Evolutionary conservation across 768 basidiomycete genomes (phyloP).

Genomic region (Tricholoma matsutake): DNA sequence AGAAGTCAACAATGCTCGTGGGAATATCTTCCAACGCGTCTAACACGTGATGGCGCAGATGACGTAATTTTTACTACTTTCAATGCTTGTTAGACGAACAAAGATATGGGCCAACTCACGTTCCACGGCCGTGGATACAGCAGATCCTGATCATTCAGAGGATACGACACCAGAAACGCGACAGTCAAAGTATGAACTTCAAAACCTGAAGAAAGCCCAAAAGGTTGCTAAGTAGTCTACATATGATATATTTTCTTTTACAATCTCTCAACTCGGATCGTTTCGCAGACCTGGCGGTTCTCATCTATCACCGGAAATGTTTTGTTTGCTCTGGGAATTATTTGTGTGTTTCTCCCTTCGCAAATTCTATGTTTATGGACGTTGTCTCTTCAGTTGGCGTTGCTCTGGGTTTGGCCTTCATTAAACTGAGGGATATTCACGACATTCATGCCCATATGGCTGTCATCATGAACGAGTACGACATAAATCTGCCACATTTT

Average conservation of each 20-base stretch:
- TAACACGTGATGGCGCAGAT: constrained; percentile 38
- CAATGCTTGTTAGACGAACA: constrained; percentile 11
- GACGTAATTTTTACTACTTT: not conserved
- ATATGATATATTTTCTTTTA: not conserved
- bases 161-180: not conserved
- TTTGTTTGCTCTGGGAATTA: constrained; percentile 71
- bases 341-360: constrained; percentile 34
- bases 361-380: constrained; percentile 1
- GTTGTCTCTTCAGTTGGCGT: constrained; percentile 50
- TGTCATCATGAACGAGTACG: constrained; percentile 67
- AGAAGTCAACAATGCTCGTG: constrained; percentile 34
- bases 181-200: constrained; percentile 14
- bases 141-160: not conserved
- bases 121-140: not conserved
- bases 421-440: constrained; percentile 64
- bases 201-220: constrained; percentile 22
- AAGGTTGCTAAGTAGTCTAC: constrained; percentile 12
- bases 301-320: constrained; percentile 45
- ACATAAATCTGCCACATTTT: constrained; percentile 59
- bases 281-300: constrained; percentile 19
- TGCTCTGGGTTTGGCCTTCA: constrained; percentile 58
- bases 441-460: constrained; percentile 67
- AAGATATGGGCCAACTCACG: constrained; percentile 8
- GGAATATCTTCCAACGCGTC: constrained; percentile 34
- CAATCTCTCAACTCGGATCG: not conserved